Conservation (phyloP, 805 yeast genomes). For the Myxozyma geophila region DNA sequence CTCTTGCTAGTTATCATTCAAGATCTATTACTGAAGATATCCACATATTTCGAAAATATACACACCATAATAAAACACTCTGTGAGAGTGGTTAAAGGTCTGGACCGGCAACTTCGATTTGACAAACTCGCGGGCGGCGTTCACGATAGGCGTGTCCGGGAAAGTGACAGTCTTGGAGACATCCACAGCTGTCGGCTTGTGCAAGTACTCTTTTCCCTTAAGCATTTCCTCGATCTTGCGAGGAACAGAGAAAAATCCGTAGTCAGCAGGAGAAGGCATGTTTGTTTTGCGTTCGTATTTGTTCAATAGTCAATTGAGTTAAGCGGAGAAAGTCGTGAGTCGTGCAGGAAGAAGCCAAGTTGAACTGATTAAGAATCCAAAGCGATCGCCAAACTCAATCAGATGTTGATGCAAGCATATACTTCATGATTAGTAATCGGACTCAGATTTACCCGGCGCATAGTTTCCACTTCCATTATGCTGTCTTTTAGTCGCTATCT, state of each 20-base stretch:
- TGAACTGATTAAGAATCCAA: too few relatives aligned
- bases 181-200: slow-evolving; percentile 14
- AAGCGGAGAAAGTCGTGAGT: too few relatives aligned
- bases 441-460: too few relatives aligned
- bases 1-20: not conserved
- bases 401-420: too few relatives aligned
- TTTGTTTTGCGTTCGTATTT: too few relatives aligned
- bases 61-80: slow-evolving; percentile 24
- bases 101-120: slow-evolving; percentile 14
- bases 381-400: too few relatives aligned
- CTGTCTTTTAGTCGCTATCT: too few relatives aligned
- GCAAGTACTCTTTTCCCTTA: slow-evolving; percentile 11
- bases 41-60: not conserved
- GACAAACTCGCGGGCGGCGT: slow-evolving; percentile 11
- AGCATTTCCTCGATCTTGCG: slow-evolving; percentile 19
- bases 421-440: too few relatives aligned
- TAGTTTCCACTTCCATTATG: too few relatives aligned
- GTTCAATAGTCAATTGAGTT: too few relatives aligned
- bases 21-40: not conserved
- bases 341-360: too few relatives aligned
- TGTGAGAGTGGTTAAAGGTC: slow-evolving; percentile 20
- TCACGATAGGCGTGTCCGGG: slow-evolving; percentile 14
- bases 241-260: slow-evolving; percentile 23
- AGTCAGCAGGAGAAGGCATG: slow-evolving; percentile 22
- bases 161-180: slow-evolving; percentile 7